These are phyloP conservation scores for Erigeron canadensis DNA, from an alignment of 129 eudicot genomes.

Conservation along the genomic window DNA sequence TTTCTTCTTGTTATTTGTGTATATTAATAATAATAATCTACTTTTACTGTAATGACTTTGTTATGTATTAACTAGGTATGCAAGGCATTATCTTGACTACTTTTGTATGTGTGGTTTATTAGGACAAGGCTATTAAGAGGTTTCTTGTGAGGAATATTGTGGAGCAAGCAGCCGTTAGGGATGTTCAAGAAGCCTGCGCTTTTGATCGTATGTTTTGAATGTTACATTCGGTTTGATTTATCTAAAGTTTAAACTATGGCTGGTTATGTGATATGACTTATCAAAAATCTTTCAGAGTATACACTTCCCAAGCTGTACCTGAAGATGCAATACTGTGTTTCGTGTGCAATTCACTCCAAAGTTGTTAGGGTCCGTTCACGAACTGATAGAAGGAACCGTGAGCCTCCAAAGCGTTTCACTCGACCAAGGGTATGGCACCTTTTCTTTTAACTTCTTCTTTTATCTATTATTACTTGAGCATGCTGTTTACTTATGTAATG, in stretches of 20 bases:
- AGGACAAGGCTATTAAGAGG: constrained; percentile 90
- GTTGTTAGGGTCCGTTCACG: constrained; percentile 73
- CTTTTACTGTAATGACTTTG: too few relatives aligned
- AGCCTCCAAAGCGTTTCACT: constrained; percentile 77
- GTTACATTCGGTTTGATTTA: background rate
- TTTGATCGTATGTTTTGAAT: constrained; percentile 47
- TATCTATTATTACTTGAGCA: background rate
- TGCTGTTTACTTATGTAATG: background rate
- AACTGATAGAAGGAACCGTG: constrained; percentile 77
- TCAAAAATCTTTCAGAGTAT: constrained; percentile 37
- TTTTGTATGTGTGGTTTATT: constrained; percentile 11
- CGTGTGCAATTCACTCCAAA: constrained; percentile 82
- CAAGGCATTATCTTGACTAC: background rate
- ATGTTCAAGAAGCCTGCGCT: constrained; percentile 87
- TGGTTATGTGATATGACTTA: background rate
- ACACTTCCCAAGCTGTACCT: constrained; percentile 74
- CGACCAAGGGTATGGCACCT: constrained; percentile 64
- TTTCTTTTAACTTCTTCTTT: background rate
- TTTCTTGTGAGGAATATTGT: constrained; percentile 87
- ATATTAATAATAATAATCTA: too few relatives aligned
- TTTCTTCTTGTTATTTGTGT: too few relatives aligned
- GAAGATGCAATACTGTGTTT: constrained; percentile 77
- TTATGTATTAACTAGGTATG: too few relatives aligned
- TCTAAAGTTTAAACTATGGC: background rate
- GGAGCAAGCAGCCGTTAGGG: constrained; percentile 91